Evolutionary conservation across 441 rosid species (phyloP), one percentile per base, ranked within the genome.

Genomic region (Aquilaria agallochum): DNA sequence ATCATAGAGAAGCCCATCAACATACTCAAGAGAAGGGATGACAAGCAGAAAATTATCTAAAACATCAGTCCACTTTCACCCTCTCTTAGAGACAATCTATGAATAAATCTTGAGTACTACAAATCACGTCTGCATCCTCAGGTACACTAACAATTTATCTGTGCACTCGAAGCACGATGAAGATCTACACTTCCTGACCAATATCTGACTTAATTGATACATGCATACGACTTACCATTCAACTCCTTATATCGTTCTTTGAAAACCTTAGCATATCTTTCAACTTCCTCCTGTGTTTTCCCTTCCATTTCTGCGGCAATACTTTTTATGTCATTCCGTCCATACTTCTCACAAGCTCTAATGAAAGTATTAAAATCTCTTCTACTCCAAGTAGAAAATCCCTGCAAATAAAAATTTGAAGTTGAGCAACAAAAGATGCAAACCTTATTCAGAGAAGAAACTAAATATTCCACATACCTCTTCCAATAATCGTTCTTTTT

Each of bases 291-390:
- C 76, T 83, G 96, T 45, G 92, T 80, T 76, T 92, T 95, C 56
- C 98, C 98, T 77, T 95, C 99, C 89, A 95, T 89, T 83, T 95
- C 99, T 59, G 86, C 68, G 53, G 97, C 89, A 80, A 95, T 92
- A 71, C 90, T 77, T 62, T 72, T 77, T 55, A 89, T 80, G 67
- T 92, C 96, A 69, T 83, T 79, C 51, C 99, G 84, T 13, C 99
- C 97, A 79, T 94, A 94, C 67, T 87, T 94, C 84, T 94, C 97
- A 76, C 99, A 91, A 59, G 99, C 95, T 77, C 97, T 80, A 51
- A 89, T 83, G 64, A 94, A 94, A 55, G 96, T 62, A 74, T 86
- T 91, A 69, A 94, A 94, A 73, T 94, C 99, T 83, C 92, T 89
- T 78, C 89, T 82, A 79, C 93, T 88, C 97, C 99, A 92, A 40